Evolutionary conservation across 164 flowering plant genomes (phyloP).

Genomic region (Akebia trifoliata): DNA sequence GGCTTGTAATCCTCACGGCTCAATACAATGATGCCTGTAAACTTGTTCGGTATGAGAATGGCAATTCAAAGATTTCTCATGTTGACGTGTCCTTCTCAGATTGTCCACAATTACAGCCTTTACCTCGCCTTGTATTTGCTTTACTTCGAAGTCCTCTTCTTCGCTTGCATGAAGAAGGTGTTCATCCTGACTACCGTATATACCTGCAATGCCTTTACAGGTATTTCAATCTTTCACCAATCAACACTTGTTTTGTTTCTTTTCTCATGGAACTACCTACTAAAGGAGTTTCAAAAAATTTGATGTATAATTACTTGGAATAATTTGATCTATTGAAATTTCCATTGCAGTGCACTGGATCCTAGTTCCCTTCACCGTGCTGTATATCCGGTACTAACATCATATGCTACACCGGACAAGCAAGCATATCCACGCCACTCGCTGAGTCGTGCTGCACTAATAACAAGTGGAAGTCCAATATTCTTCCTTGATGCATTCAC

Average conservation of each 20-base stretch:
- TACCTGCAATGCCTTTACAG: conserved; percentile 96
- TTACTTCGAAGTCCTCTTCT: conserved; percentile 87
- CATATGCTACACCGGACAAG: conserved; percentile 82
- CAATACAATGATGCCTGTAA: conserved; percentile 91
- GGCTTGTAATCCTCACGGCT: conserved; percentile 97
- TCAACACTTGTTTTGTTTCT: too few species aligned
- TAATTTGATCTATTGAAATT: conserved; percentile 9
- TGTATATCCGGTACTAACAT: conserved; percentile 74
- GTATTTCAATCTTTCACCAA: conserved; percentile 26
- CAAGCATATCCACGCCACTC: conserved; percentile 99
- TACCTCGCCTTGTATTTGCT: conserved; percentile 91
- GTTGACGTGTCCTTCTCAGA: conserved; percentile 77
- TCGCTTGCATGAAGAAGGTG: conserved; percentile 97
- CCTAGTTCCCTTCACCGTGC: conserved; percentile 90
- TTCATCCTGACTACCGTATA: conserved; percentile 94
- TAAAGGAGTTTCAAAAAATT: not conserved
- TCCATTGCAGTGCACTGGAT: conserved; percentile 80
- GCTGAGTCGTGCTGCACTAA: conserved; percentile 88
- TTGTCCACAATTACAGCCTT: conserved; percentile 81
- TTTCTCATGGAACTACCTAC: not conserved
- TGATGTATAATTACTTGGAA: not conserved
- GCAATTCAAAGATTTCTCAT: conserved; percentile 41
- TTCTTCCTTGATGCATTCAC: conserved; percentile 96
- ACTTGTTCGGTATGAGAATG: conserved; percentile 47
- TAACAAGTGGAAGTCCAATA: conserved; percentile 95